phyloP scores from a whole-genome alignment of 2,329 filamentous ascomycete genomes.

The Zalaria obscura region DNA sequence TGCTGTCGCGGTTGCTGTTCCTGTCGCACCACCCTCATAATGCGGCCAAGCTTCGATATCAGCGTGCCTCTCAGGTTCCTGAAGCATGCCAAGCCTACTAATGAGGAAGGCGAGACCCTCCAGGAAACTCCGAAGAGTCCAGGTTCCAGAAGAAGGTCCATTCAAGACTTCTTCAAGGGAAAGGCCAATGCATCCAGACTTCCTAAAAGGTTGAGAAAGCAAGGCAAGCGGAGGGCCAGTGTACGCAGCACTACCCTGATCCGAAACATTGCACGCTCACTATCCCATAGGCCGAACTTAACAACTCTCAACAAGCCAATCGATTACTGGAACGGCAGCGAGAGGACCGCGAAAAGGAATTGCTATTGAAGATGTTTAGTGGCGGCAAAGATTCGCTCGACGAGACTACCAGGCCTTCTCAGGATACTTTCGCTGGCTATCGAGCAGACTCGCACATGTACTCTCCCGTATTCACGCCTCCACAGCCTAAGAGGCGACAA shows the following conservation, averaged over 20 bases:
- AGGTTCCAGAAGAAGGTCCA: constrained; percentile 1
- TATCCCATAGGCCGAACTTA: too few relatives aligned
- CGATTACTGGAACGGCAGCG: too few relatives aligned
- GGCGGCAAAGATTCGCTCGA: background rate
- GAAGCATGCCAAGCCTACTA: background rate
- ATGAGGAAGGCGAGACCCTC: background rate
- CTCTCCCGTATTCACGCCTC: background rate
- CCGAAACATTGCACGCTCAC: too few relatives aligned
- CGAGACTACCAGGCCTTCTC: background rate
- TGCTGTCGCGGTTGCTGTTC: too few relatives aligned
- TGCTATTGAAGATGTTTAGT: background rate
- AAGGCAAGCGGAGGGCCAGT: constrained; percentile 1
- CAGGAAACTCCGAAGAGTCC: background rate
- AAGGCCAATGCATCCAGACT: background rate
- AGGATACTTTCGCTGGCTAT: background rate
- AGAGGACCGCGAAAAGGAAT: background rate
- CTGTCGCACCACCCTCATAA: background rate
- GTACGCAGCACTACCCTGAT: background rate
- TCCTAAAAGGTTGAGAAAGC: background rate
- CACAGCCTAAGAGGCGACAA: background rate
- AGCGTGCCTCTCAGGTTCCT: background rate
- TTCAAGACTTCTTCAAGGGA: constrained; percentile 1
- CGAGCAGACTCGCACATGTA: background rate
- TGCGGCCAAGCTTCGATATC: background rate
- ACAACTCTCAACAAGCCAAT: too few relatives aligned